Conservation (phyloP, 2,329 filamentous ascomycete species). For the Penicillium sp. region DNA sequence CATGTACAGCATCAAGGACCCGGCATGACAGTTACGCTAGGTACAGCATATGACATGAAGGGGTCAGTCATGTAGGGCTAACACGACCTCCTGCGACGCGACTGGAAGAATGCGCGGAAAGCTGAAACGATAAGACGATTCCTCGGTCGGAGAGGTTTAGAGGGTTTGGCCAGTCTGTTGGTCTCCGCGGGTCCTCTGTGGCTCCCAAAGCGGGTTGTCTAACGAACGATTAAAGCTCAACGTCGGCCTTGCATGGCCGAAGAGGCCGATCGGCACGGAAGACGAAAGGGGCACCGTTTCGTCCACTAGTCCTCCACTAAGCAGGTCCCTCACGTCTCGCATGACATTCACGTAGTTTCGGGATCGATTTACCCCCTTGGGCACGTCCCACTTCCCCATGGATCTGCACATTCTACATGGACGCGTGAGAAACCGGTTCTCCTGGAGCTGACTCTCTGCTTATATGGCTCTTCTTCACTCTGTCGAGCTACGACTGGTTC, state of each 20-base stretch:
- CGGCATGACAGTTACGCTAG: neutral
- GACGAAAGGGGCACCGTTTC: neutral
- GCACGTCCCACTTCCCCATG: conserved; percentile 20
- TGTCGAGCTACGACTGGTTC: neutral
- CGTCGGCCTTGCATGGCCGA: conserved; percentile 7
- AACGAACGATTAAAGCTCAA: conserved; percentile 11
- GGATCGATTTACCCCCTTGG: conserved; percentile 15
- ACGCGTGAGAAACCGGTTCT: neutral
- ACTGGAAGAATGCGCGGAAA: conserved; percentile 14
- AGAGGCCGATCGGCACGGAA: neutral
- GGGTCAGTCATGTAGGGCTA: conserved; percentile 15
- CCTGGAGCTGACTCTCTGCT: neutral
- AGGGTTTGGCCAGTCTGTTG: neutral
- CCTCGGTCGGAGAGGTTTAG: no score
- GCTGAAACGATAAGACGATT: neutral
- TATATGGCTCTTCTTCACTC: conserved; percentile 4
- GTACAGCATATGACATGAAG: conserved; percentile 11
- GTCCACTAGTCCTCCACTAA: neutral
- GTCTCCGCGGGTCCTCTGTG: neutral
- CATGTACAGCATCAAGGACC: neutral
- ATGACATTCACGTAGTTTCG: conserved; percentile 15
- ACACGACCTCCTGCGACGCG: conserved; percentile 21
- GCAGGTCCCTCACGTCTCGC: conserved; percentile 15
- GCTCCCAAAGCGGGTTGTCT: neutral
- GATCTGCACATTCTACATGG: conserved; percentile 21